Conservation (phyloP, 306 rosid genomes). For the Prunus padus region DNA sequence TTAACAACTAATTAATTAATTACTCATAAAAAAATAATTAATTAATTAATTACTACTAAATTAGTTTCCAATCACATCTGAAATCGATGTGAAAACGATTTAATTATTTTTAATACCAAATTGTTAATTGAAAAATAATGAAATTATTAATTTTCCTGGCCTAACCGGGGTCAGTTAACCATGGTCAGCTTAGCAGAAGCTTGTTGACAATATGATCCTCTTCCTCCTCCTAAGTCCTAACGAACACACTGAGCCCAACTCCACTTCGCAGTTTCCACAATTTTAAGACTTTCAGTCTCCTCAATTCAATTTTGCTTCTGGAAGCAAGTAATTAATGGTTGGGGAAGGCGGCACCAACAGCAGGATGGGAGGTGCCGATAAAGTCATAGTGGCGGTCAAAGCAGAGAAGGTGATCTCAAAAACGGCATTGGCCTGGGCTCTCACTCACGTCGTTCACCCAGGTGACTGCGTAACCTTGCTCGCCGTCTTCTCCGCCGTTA, state of each 20-base stretch:
- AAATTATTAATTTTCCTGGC: neutral
- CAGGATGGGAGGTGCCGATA: constrained; percentile 32
- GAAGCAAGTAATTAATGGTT: neutral
- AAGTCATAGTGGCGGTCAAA: constrained; percentile 80
- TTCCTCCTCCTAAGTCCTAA: neutral
- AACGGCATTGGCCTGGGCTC: constrained; percentile 83
- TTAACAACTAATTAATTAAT: too few relatives aligned
- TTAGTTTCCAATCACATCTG: too few relatives aligned
- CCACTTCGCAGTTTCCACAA: neutral
- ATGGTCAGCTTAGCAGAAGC: constrained; percentile 2
- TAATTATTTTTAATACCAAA: too few relatives aligned
- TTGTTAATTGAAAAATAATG: too few relatives aligned
- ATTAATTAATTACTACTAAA: too few relatives aligned
- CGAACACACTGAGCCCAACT: neutral
- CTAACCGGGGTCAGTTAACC: constrained; percentile 22
- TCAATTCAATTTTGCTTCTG: too few relatives aligned
- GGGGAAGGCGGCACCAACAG: constrained; percentile 17
- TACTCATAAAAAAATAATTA: too few relatives aligned
- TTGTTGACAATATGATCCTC: neutral
- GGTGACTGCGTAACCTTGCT: constrained; percentile 75
- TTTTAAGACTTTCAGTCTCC: neutral
- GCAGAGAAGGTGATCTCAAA: constrained; percentile 78
- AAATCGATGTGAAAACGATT: too few relatives aligned
- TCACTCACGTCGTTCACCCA: constrained; percentile 78
- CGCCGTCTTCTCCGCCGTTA: constrained; percentile 59